Conservation (phyloP, 1,139 yeast species). For the Zygoascus meyerae region DNA sequence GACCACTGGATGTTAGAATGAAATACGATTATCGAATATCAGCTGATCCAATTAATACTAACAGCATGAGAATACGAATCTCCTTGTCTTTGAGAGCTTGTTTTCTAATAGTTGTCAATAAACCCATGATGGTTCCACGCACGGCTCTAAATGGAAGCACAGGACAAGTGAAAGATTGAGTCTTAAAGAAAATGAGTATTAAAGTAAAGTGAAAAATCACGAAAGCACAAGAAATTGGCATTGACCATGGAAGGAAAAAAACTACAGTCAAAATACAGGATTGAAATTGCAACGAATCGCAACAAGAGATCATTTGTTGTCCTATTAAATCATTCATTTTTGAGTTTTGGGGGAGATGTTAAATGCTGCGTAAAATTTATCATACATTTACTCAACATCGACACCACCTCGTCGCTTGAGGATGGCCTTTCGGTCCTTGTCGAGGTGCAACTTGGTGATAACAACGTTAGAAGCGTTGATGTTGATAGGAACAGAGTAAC, state of each 20-base stretch:
- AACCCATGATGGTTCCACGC: slow-evolving; percentile 56
- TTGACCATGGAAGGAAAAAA: too few relatives aligned
- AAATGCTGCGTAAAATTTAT: slow-evolving; percentile 5
- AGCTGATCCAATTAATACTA: slow-evolving; percentile 19
- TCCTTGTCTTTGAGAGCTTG: slow-evolving; percentile 78
- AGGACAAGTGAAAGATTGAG: too few relatives aligned
- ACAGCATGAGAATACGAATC: slow-evolving; percentile 61
- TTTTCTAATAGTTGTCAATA: slow-evolving; percentile 71
- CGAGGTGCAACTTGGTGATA: slow-evolving; percentile 96
- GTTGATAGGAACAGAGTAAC: slow-evolving; percentile 97
- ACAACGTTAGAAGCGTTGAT: slow-evolving; percentile 99
- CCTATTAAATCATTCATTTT: too few relatives aligned
- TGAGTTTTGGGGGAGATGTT: not conserved
- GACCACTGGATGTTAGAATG: slow-evolving; percentile 41
- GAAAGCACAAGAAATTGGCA: too few relatives aligned
- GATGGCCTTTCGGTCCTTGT: slow-evolving; percentile 98
- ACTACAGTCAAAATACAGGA: too few relatives aligned
- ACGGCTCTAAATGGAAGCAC: not conserved
- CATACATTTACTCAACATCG: slow-evolving; percentile 51
- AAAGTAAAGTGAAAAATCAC: too few relatives aligned
- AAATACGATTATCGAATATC: not conserved
- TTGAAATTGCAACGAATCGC: too few relatives aligned
- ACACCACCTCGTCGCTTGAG: slow-evolving; percentile 89
- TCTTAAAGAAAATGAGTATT: too few relatives aligned
- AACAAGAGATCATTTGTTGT: too few relatives aligned